Evolutionary conservation across 495 filamentous ascomycete species (phyloP).

Genomic region (Xylaria nigripes): DNA sequence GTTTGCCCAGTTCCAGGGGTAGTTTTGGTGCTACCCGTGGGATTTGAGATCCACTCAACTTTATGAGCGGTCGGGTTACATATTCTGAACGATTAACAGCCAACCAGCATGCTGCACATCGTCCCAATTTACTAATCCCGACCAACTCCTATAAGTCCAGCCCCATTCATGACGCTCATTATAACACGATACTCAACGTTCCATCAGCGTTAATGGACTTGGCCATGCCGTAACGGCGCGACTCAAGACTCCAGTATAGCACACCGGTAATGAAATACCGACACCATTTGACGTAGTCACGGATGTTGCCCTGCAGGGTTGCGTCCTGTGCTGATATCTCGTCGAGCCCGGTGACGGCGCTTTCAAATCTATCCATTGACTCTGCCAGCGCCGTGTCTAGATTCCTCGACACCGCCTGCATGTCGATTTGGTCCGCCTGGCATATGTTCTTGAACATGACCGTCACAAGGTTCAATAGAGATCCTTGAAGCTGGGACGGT

Average conservation of each 20-base stretch:
- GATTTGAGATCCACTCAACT: too few relatives aligned
- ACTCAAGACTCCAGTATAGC: conserved; percentile 23
- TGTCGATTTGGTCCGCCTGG: conserved; percentile 9
- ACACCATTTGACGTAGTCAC: conserved; percentile 20
- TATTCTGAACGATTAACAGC: too few relatives aligned
- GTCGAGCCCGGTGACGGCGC: conserved; percentile 9
- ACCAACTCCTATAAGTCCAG: not conserved
- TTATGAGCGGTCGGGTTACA: too few relatives aligned
- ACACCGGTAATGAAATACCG: conserved; percentile 25
- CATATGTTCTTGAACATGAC: conserved; percentile 21
- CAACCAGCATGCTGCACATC: too few relatives aligned
- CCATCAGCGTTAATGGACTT: conserved; percentile 19
- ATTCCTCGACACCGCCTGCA: conserved; percentile 13
- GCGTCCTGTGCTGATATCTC: conserved; percentile 9
- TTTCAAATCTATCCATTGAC: conserved; percentile 18
- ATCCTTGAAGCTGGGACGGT: conserved; percentile 16
- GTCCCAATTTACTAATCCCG: too few relatives aligned
- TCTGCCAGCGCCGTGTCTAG: conserved; percentile 9
- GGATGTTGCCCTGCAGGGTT: conserved; percentile 15
- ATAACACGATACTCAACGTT: conserved; percentile 18
- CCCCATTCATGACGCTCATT: not conserved
- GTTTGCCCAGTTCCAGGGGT: too few relatives aligned
- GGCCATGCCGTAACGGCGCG: conserved; percentile 24
- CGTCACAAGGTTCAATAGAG: conserved; percentile 20
- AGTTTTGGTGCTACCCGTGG: too few relatives aligned